Percentiles rank a stretch among this genome's conserved stretches.
phyloP scores from a whole-genome alignment of 345 rosid genomes.

The Trapa incisa region DNA sequence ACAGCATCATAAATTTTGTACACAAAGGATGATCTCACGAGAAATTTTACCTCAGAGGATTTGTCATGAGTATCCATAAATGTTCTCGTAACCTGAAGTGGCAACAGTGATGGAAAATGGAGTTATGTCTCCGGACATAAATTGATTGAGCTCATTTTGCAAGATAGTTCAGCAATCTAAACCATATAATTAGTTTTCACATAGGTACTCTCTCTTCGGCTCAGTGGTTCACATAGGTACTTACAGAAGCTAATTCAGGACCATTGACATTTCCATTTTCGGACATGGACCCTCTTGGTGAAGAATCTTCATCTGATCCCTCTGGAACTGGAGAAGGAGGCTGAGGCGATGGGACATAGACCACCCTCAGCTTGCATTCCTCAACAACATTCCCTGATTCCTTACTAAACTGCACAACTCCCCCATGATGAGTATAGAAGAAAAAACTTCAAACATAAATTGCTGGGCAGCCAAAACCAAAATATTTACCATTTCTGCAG shows the following conservation, averaged over 20 bases:
- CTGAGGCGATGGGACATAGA: constrained; percentile 59
- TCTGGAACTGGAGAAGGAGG: constrained; percentile 73
- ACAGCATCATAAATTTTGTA: background rate
- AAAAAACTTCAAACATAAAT: constrained; percentile 7
- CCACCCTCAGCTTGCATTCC: constrained; percentile 65
- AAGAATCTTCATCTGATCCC: constrained; percentile 69
- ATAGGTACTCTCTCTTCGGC: constrained; percentile 12
- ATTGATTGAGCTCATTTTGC: background rate
- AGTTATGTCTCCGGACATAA: background rate
- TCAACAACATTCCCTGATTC: constrained; percentile 62
- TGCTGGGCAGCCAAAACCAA: background rate
- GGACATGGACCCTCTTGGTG: constrained; percentile 55
- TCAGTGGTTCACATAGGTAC: constrained; percentile 10
- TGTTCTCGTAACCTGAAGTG: constrained; percentile 35
- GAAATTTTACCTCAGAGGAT: constrained; percentile 35
- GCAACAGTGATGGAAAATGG: constrained; percentile 8
- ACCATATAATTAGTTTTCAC: background rate
- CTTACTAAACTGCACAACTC: constrained; percentile 45
- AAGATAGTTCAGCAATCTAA: background rate
- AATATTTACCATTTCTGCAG: constrained; percentile 51
- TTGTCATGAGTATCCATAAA: constrained; percentile 39
- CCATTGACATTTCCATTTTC: constrained; percentile 45
- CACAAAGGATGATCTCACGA: background rate
- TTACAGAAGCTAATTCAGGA: constrained; percentile 38
- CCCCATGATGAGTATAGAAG: background rate